Evolutionary conservation across 257 asterid genomes (phyloP).

Genomic region (Solanum sejunctum): DNA sequence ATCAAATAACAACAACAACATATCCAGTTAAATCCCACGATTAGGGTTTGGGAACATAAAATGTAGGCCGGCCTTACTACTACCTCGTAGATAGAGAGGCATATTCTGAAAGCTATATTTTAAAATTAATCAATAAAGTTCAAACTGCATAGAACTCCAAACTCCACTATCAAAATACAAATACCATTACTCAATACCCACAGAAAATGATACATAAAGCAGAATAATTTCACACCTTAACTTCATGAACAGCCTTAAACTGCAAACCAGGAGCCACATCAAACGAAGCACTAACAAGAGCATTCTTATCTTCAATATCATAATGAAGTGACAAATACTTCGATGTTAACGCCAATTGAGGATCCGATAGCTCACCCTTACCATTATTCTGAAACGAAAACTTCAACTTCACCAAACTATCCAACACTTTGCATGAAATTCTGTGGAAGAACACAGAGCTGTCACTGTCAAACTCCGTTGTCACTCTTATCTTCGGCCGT

Average conservation of each 20-base stretch:
- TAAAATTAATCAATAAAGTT: neutral
- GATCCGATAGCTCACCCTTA: slow-evolving; percentile 68
- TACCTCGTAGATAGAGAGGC: too few species aligned
- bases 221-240: slow-evolving; percentile 31
- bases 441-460: slow-evolving; percentile 60
- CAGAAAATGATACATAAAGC: neutral
- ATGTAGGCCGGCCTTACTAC: too few species aligned
- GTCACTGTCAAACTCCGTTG: slow-evolving; percentile 89
- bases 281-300: slow-evolving; percentile 52
- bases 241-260: slow-evolving; percentile 52
- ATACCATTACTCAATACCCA: neutral
- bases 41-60: too few species aligned
- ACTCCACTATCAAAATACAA: neutral
- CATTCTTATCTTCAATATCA: slow-evolving; percentile 72
- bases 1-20: too few species aligned
- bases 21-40: too few species aligned
- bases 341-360: slow-evolving; percentile 58
- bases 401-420: slow-evolving; percentile 60
- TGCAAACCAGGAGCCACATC: slow-evolving; percentile 50
- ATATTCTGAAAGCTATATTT: too few species aligned
- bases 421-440: slow-evolving; percentile 62
- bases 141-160: neutral
- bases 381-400: slow-evolving; percentile 55
- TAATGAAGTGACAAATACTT: slow-evolving; percentile 58
- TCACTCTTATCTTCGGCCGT: slow-evolving; percentile 70